Evolutionary conservation across 2,329 filamentous ascomycete species (phyloP), one percentile per base, ranked within the genome.

Genomic region (Macrophomina pseudophaseolina): DNA sequence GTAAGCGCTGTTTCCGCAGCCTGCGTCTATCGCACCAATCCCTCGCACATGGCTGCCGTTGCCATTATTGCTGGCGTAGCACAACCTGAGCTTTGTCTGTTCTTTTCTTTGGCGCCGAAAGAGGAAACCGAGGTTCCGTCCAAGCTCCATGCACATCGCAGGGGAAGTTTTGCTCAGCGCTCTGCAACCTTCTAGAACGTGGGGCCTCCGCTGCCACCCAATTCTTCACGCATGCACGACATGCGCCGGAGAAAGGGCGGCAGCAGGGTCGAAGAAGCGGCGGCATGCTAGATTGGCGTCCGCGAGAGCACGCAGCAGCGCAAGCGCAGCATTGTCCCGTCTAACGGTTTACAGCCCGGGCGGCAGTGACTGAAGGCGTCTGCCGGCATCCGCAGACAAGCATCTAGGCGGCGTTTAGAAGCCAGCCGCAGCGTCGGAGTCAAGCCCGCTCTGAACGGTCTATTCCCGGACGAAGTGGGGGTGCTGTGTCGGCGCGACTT

Each of bases 1-100:
- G 58, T 16, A 62, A 62, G 44, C 58, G 58, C 58, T 30, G 30
- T 60, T 60, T 60, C 56, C 58, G 58, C 58, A 38, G 56, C 58
- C 44, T 49, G 58, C 58, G 58, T 62, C 58, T 51, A 62, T 62
- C 58, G 38, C 58, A 49, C 58, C 58, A 62, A 38, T 62, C 30
- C 40, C 32, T 44, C 32, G 56, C 42, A 23, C 42, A 8, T 38
- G 6, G 44, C 58, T 38, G 58, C 58, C 46, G 30, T 30, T 9
- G 54, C 54, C 54, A 42, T 58, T 44, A 42, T 49, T 38, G 32
- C 30, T 38, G 49, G 56, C 5, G 56, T 60, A 18, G 42, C 42
- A 60, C 56, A 23, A 48, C 9, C 16, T 18, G 56, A 38, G 35
- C 2, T 18, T 16, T 48, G 28, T 60, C 30, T 44, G 28, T 30